phyloP scores from a whole-genome alignment of 1,139 yeast genomes.

The Zygosaccharomyces pseudobailii region DNA sequence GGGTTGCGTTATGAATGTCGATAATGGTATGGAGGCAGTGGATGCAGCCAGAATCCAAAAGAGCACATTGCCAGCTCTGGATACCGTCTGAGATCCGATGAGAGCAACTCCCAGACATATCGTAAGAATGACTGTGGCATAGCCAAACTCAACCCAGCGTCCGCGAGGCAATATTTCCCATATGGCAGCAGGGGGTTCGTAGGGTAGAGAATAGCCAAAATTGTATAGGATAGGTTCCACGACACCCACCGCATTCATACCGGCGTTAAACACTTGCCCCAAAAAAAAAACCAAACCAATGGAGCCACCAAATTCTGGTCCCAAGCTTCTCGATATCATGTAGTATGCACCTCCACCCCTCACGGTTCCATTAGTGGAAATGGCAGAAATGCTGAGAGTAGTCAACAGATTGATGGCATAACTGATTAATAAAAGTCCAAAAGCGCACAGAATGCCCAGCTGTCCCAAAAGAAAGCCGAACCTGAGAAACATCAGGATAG shows the following conservation, averaged over 20 bases:
- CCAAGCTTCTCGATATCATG: slow-evolving; percentile 73
- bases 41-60: slow-evolving; percentile 66
- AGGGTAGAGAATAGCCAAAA: slow-evolving; percentile 38
- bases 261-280: slow-evolving; percentile 71
- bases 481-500: slow-evolving; percentile 73
- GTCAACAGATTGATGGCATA: slow-evolving; percentile 64
- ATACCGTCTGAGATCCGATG: slow-evolving; percentile 78
- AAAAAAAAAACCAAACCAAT: slow-evolving; percentile 72
- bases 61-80: slow-evolving; percentile 74
- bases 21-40: slow-evolving; percentile 77
- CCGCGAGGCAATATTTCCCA: slow-evolving; percentile 53
- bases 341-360: slow-evolving; percentile 83
- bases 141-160: slow-evolving; percentile 49
- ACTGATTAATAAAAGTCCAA: slow-evolving; percentile 53
- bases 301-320: slow-evolving; percentile 83
- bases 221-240: slow-evolving; percentile 69
- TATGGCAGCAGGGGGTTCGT: slow-evolving; percentile 49
- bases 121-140: slow-evolving; percentile 62
- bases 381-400: slow-evolving; percentile 69
- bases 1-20: slow-evolving; percentile 61
- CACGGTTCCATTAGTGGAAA: slow-evolving; percentile 78
- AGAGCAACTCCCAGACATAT: slow-evolving; percentile 74
- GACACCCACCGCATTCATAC: slow-evolving; percentile 76
- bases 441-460: slow-evolving; percentile 64
- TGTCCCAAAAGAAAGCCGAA: slow-evolving; percentile 79